Evolutionary conservation across 2,329 filamentous ascomycete genomes (phyloP), one percentile per base, ranked within the genome.

Genomic region (Didymella lethalis): DNA sequence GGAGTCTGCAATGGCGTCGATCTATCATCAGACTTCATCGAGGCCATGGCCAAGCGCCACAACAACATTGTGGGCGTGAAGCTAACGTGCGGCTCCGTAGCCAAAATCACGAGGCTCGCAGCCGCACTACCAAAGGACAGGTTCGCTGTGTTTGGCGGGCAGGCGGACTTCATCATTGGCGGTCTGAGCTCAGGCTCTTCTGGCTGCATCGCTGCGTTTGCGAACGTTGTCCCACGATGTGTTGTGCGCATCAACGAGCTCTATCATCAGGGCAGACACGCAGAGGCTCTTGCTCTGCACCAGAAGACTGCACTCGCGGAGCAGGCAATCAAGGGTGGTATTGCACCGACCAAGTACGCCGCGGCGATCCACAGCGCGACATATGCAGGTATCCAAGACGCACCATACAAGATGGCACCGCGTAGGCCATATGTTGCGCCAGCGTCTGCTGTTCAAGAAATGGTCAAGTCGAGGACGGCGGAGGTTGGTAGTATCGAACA

Each of bases 111-210:
- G n/a, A 82, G 88, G 14, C 81, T 91, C n/a, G 80, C 82, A 1
- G 79, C 82, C 5, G 73, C 73, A 16, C 79, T 82, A 59, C 74
- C 81, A 0, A 75, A 83, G 0, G 80, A 83, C 2, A 74, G 82
- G 23, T 92, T 92, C 69, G 85, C 87, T 4, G 83, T 86, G 1
- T 91, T 86, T 64, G 89, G 88, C 3, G 90, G 90, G 0, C 89
- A 92, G 77, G 86, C 85, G 4, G 90, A 92, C 68, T 92, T 90
- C 71, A 76, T 91, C 34, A 76, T 86, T 32, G 83, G 80, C 2
- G 84, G 83, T 1, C 63, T 87, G 26, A 77, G 78, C 14, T 79
- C 80, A 3, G 84, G 84, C 0, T 80, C 78, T 4, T 80, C 81
- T 2, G 84, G 84, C 1, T 85, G 82, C 62, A 84, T 87, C 60